Evolutionary conservation across 2,329 filamentous ascomycete species (phyloP), one percentile per base, ranked within the genome.

Genomic region (Biscogniauxia sp.): DNA sequence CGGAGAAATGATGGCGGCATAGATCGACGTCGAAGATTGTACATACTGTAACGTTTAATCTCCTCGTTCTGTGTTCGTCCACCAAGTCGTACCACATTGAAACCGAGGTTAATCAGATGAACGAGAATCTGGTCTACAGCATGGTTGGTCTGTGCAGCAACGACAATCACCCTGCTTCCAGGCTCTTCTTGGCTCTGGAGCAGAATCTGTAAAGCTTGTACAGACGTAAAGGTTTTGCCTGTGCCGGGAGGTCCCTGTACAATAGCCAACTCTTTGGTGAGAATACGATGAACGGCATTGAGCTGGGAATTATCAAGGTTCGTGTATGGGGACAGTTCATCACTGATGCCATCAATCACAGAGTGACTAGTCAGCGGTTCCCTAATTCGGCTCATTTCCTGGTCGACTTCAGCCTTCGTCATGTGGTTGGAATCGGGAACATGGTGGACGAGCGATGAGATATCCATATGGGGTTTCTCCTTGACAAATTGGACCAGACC

Each of bases 101-200:
- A 89, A 2, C 72, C 74, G 0, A 68, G 58, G 1, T 77, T 70
- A 1, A 86, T 79, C 17, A 92, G 80, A 58, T 88, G 85, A 0
- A 78, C 76, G 0, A 97, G 78, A 0, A 97, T 79, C 70, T 97
- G 93, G 67, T 97, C 93, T 0, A 97, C 78, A 0, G 93, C 93
- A 74, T 97, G 92, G 61, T 97, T 97, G 0, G 93, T 97, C 68
- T 97, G 92, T 7, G 92, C 92, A 0, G 92, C 84, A 3, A 97
- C 80, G 20, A 97, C 81, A 28, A 97, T 87, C 0, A 91, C 91
- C 8, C 87, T 82, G 60, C 88, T 85, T 0, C 75, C 78, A 1
- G 71, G 68, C 1, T 73, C 71, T 69, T 85, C 23, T 37, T 67
- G 81, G 57, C 89, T 91, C 1, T 80, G 75, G 0, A 92, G 77